Percentiles rank a stretch among this genome's conserved stretches.
Evolutionary conservation across 2,329 filamentous ascomycete genomes (phyloP).

Genomic region (Ascochyta koolunga): DNA sequence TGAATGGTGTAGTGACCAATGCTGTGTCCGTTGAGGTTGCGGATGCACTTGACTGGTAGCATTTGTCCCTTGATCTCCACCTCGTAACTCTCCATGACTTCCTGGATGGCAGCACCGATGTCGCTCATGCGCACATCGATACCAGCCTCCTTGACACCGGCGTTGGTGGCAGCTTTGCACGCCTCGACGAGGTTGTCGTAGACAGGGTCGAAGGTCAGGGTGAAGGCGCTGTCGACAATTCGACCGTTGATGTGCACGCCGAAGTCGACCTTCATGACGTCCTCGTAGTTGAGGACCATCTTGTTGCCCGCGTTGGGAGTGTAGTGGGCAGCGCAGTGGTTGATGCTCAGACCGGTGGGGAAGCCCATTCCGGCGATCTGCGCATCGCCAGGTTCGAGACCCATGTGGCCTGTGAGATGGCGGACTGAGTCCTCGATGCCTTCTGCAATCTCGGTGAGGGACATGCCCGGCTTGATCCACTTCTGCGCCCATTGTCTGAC

Average conservation of each 20-base stretch:
- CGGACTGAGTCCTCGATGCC: conserved; percentile 86
- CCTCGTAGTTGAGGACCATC: conserved; percentile 66
- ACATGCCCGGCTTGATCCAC: conserved; percentile 80
- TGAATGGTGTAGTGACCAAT: conserved; percentile 91
- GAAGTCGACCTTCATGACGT: conserved; percentile 78
- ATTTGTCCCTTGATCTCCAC: conserved; percentile 80
- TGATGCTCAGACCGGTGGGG: conserved; percentile 81
- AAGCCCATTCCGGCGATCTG: conserved; percentile 84
- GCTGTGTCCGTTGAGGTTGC: conserved; percentile 87
- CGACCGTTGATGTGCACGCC: conserved; percentile 73
- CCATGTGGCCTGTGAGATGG: conserved; percentile 75
- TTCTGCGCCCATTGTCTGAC: conserved; percentile 83
- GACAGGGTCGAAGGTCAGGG: conserved; percentile 69
- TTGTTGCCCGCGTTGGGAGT: conserved; percentile 89
- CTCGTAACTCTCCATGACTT: conserved; percentile 93
- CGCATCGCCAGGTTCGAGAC: conserved; percentile 77
- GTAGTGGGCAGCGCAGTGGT: conserved; percentile 86
- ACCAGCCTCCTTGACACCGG: conserved; percentile 84
- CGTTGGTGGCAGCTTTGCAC: conserved; percentile 72
- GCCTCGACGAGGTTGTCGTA: conserved; percentile 72
- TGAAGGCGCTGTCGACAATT: conserved; percentile 75
- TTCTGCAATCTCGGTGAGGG: conserved; percentile 80
- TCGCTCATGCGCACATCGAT: conserved; percentile 90
- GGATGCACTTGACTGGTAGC: conserved; percentile 82
- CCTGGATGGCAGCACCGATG: conserved; percentile 82